Evolutionary conservation across 441 rosid genomes (phyloP), one percentile per base, ranked within the genome.

Genomic region (Geranium incanum): DNA sequence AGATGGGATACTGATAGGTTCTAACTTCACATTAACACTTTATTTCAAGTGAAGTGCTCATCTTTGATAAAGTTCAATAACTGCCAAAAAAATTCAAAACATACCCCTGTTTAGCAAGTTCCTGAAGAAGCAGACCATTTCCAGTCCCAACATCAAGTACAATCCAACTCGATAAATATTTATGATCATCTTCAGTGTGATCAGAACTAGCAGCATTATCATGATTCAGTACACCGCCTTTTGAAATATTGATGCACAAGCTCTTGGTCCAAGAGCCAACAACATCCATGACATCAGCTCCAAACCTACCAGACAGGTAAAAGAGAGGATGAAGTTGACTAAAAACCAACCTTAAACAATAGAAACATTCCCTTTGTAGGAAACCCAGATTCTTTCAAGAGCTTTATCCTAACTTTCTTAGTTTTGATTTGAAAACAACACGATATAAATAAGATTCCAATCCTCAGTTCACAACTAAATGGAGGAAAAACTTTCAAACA

Each of bases 141-240:
- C 97, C 97, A 28, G 97, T 94, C 79, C 98, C 98, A 74, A 94
- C 77, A 73, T 94, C 98, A 77, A 94, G 98, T 50, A 90, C 91
- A 79, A 83, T 89, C 98, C 98, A 91, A 77, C 72, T 55, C 78
- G 89, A 80, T 86, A 94, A 80, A 78, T 78, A 82, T 74, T 85
- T 85, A 60, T 81, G 85, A 70, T 48, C 84, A 63, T 82, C 84
- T 77, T 84, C 88, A 81, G 77, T 80, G 64, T 77, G 72, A 66
- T 86, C 88, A 15, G 79, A 69, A 68, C 79, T 82, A 18, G 75
- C 85, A 67, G 76, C 85, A 68, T 70, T 76, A 11, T 45, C 52
- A 68, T 83, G 82, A 82, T 75, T 87, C 38, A 86, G 84, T 77
- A 74, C 65, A 68, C 69, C 83, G 67, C 85, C 87, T 48, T 73